These are phyloP conservation scores for Gilbertella persicaria DNA, from an alignment of 371 early-diverging fungal species.

Conservation along the genomic window DNA sequence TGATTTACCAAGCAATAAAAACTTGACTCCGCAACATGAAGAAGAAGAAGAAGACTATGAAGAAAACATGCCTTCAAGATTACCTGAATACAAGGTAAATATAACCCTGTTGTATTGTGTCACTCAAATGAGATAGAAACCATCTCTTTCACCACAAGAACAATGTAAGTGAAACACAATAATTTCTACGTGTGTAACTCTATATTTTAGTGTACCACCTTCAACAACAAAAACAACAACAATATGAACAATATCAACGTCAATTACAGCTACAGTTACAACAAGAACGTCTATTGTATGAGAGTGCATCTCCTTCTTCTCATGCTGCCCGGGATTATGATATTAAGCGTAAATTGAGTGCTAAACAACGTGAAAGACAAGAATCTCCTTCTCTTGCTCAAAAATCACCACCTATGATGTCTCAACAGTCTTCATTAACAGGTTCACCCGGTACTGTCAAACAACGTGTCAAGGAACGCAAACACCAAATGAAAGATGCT, in stretches of 20 bases:
- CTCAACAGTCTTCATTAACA: slow-evolving; percentile 19
- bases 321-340: slow-evolving; percentile 52
- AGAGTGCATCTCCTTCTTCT: slow-evolving; percentile 16
- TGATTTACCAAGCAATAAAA: background rate
- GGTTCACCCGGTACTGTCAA: slow-evolving; percentile 50
- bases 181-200: slow-evolving; percentile 7
- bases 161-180: slow-evolving; percentile 1
- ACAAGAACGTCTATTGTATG: slow-evolving; percentile 11
- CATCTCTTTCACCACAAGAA: background rate
- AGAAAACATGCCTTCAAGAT: background rate
- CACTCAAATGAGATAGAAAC: background rate
- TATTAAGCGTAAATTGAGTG: slow-evolving; percentile 46
- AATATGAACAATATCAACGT: slow-evolving; percentile 16
- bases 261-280: slow-evolving; percentile 15
- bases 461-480: slow-evolving; percentile 46
- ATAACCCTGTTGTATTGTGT: too few relatives aligned
- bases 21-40: slow-evolving; percentile 4
- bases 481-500: slow-evolving; percentile 52
- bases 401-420: slow-evolving; percentile 32
- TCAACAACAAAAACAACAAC: slow-evolving; percentile 18
- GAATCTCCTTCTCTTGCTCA: slow-evolving; percentile 26
- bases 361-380: slow-evolving; percentile 54
- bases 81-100: slow-evolving; percentile 8
- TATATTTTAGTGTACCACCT: slow-evolving; percentile 25
- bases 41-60: slow-evolving; percentile 3